Base-by-base conservation (phyloP, 352 stramenopile genomes). In the Plasmopara muralis region DNA sequence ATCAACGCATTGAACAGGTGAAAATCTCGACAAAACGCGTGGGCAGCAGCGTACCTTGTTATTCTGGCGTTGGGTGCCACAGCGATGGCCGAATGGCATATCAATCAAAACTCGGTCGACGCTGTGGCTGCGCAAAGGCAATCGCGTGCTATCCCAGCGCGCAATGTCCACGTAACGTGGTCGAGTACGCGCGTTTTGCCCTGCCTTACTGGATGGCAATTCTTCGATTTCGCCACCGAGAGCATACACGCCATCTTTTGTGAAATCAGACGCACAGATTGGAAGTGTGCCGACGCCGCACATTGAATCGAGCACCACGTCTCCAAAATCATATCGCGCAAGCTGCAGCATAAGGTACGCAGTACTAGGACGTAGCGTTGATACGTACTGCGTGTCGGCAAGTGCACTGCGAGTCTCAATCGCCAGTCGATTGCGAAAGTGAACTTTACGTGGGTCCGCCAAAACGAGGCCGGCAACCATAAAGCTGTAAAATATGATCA, bases 261-360 rank as follows among this genome's bases (percentile, higher is more conserved):
- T 66, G 50, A 83, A 78, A 18, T 73, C 60, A 9, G 72, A 65
- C 9, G 61, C 59, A 55, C 73, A 89, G 35, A 87, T 76, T 7
- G 81, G 81, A 38, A 92, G 82, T 18, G 81, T 89, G 2, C 81
- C 81, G 10, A 92, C 77, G 30, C 81, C 81, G 31, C 81, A 92
- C 81, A 92, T 92, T 9, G 78, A 85, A 48, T 92, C 81, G 15
- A 88, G 50, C n/a, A 88, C 52, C 6, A 89, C 42, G 33, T 92
- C 78, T n/a, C 81, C 81, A 6, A 59, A 47, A 9, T 72, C 47
- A 47, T 75, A 80, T 34, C 82, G 28, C 0, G 72, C 78, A 14
- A 92, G 64, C 44, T 83, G 71, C 30, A 87, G 61, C 68, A 92
- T 81, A n/a, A 89, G 55, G 43, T 74, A 89, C 46, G 81, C 71